Base-by-base conservation (phyloP, 345 rosid species). In the Murraya paniculata region DNA sequence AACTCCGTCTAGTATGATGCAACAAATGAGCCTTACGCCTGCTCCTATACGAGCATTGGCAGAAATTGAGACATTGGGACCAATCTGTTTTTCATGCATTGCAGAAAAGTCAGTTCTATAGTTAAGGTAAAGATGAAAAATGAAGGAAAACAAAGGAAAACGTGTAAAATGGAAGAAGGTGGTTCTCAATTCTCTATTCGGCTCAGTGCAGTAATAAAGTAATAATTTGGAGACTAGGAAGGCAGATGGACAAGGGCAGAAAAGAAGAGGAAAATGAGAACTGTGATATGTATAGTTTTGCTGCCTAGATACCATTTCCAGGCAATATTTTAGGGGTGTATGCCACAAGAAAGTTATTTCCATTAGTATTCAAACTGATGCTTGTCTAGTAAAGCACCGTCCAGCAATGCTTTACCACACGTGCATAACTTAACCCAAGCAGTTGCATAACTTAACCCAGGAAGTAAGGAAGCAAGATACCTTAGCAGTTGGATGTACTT, bases 401-500 rank as follows among this genome's bases (percentile, higher is more conserved):
- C 62, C 68, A 36, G 10, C 24, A 28, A 5, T 16, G 9, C 8
- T 57, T 74, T 30, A 33, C 27, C 25, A 41, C n/a, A 57, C 28
- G 48, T n/a, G 39, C 36, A 77, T 41, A 48, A 38, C 56, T 71
- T 41, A 73, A 74, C 69, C 64, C 30, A 71, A 31, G 33, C 33
- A 31, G 33, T 31, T 27, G 56, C 35, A 77, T 39, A 38, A 36
- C 53, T 71, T 39, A 73, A 74, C 70, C 65, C 31, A 60, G n/a
- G 45, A 75, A 68, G 71, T 38, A 75, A 68, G 21, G 30, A 71
- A 75, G 72, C 71, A 57, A 71, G 36, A 56, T 77, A 92, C 99
- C 98, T 95, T 93, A 14, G 99, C 98, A 80, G 94, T 93, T 78
- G 93, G 96, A 85, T 95, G 98, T 65, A 91, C 89, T 92, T 95